phyloP scores from a whole-genome alignment of 805 yeast species.

The Sugiyamaella qingdaonensis region DNA sequence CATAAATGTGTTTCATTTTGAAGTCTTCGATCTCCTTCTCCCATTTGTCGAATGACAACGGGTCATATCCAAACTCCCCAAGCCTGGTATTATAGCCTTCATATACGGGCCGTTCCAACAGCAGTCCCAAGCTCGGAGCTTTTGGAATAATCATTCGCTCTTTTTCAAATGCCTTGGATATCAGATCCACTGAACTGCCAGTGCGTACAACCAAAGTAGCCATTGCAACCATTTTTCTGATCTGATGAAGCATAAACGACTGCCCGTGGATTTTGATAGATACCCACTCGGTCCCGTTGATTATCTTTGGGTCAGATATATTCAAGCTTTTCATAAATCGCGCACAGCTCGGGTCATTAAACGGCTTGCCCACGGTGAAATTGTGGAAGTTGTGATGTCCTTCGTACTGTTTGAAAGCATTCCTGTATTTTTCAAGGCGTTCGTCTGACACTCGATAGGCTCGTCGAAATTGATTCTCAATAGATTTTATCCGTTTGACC shows the following conservation, averaged over 20 bases:
- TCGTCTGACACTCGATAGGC: conserved; percentile 60
- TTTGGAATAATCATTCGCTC: conserved; percentile 86
- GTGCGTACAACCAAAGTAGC: conserved; percentile 81
- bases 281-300: conserved; percentile 93
- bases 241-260: conserved; percentile 96
- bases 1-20: conserved; percentile 84
- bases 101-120: conserved; percentile 88
- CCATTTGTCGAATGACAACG: conserved; percentile 62
- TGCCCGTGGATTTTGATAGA: conserved; percentile 97
- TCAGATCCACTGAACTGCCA: conserved; percentile 75
- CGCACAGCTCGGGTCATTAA: conserved; percentile 78
- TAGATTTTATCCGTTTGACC: conserved; percentile 15
- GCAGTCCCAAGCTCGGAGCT: conserved; percentile 92
- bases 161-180: conserved; percentile 69
- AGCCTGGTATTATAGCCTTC: conserved; percentile 74
- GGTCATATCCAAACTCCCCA: conserved; percentile 70
- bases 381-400: conserved; percentile 94
- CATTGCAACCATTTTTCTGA: conserved; percentile 97
- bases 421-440: conserved; percentile 59
- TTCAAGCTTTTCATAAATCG: conserved; percentile 75
- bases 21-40: conserved; percentile 73
- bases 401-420: conserved; percentile 65
- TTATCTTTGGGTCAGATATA: conserved; percentile 85
- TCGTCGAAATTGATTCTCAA: conserved; percentile 64
- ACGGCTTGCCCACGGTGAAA: conserved; percentile 76